Evolutionary conservation across 2,329 filamentous ascomycete species (phyloP).

Genomic region (Cladosporium velox): DNA sequence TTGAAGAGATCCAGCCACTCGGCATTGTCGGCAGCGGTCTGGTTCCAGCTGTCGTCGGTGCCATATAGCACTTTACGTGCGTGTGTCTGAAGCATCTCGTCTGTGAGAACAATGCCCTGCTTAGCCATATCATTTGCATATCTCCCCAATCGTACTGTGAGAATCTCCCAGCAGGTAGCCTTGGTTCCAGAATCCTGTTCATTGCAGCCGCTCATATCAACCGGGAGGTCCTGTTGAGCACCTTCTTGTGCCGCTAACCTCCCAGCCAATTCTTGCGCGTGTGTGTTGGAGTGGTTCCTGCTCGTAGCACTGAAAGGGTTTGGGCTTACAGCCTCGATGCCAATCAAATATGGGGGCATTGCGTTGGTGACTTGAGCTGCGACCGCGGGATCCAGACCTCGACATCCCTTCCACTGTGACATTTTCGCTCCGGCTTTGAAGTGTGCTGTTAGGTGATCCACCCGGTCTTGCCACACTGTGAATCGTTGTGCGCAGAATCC

Average conservation of each 20-base stretch:
- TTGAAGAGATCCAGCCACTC: conserved; percentile 54
- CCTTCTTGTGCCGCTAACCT: conserved; percentile 17
- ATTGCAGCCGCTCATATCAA: neutral
- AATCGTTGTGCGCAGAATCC: conserved; percentile 55
- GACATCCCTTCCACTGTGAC: conserved; percentile 57
- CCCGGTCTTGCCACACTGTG: conserved; percentile 53
- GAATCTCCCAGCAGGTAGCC: conserved; percentile 52
- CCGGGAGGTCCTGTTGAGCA: neutral
- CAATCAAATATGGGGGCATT: conserved; percentile 56
- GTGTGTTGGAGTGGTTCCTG: conserved; percentile 25
- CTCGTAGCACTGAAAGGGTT: conserved; percentile 51
- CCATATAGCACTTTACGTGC: conserved; percentile 52
- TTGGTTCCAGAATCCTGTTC: conserved; percentile 22
- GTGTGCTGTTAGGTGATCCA: conserved; percentile 57
- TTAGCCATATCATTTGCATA: conserved; percentile 45
- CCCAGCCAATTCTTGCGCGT: conserved; percentile 23
- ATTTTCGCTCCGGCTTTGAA: conserved; percentile 57
- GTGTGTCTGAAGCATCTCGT: conserved; percentile 52
- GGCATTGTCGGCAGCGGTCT: conserved; percentile 43
- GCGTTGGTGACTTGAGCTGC: conserved; percentile 53
- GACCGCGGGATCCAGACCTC: conserved; percentile 53
- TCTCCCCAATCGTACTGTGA: conserved; percentile 49
- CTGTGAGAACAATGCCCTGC: conserved; percentile 46
- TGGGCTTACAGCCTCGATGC: conserved; percentile 48
- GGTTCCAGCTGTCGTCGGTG: conserved; percentile 50